Conservation (phyloP, 441 rosid species). For the Eutrema salsugineum region DNA sequence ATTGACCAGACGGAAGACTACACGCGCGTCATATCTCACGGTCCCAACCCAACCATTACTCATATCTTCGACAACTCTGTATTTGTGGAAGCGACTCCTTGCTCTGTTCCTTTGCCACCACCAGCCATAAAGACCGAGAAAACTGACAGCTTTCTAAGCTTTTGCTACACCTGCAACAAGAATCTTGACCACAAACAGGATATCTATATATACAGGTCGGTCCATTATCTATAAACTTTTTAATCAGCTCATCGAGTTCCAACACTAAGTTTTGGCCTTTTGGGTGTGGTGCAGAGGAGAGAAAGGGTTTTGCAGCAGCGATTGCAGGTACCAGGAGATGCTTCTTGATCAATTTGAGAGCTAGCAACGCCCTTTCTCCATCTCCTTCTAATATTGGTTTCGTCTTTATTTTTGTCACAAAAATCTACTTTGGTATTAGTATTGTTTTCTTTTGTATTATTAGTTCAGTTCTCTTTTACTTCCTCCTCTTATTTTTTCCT, state of each 20-base stretch:
- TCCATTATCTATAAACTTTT: not conserved
- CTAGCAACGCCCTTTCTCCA: not conserved
- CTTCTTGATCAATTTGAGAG: slow-evolving; percentile 51
- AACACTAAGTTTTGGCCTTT: not conserved
- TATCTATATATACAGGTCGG: slow-evolving; percentile 76
- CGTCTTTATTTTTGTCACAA: slow-evolving; percentile 19
- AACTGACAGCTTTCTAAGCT: not conserved
- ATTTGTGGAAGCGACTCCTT: slow-evolving; percentile 46
- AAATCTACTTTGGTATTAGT: not conserved
- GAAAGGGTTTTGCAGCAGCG: slow-evolving; percentile 75
- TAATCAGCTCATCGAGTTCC: not conserved
- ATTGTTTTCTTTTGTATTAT: too few relatives aligned
- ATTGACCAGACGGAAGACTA: slow-evolving; percentile 75
- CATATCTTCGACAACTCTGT: slow-evolving; percentile 75
- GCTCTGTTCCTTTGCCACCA: slow-evolving; percentile 13
- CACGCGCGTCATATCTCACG: slow-evolving; percentile 74
- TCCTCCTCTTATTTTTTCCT: not conserved
- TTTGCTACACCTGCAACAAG: slow-evolving; percentile 67
- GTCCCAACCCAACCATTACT: slow-evolving; percentile 77
- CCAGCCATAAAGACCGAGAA: not conserved
- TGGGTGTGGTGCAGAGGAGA: slow-evolving; percentile 60
- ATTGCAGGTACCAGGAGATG: slow-evolving; percentile 81
- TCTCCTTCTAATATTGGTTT: not conserved
- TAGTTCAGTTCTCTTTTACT: not conserved
- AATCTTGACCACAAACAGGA: slow-evolving; percentile 49